These are phyloP conservation scores for Brassica cretica DNA, from an alignment of 345 rosid species.

Conservation along the genomic window DNA sequence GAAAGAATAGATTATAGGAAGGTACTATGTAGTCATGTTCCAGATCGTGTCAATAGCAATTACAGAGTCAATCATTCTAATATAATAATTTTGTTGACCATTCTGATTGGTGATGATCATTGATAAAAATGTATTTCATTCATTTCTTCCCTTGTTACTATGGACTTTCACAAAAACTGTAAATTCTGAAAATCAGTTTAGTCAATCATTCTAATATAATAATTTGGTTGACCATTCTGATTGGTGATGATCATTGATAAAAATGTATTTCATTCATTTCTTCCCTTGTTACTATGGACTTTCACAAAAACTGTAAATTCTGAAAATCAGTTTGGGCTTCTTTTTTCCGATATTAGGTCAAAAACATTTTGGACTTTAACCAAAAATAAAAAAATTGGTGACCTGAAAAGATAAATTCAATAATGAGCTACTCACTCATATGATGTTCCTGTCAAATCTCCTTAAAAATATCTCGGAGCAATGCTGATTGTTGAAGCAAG, in stretches of 20 bases:
- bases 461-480: background rate
- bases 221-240: slow-evolving; percentile 10
- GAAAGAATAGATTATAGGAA: background rate
- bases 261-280: background rate
- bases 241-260: background rate
- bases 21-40: background rate
- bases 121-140: background rate
- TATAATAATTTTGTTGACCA: slow-evolving; percentile 7
- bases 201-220: background rate
- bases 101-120: background rate
- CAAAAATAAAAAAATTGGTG: background rate
- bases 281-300: background rate
- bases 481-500: background rate
- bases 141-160: background rate
- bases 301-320: background rate
- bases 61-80: background rate
- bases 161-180: background rate
- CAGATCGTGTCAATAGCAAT: background rate
- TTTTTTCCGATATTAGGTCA: background rate
- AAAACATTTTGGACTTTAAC: background rate
- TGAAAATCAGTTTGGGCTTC: background rate
- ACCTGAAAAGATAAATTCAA: background rate
- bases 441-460: background rate
- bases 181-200: background rate
- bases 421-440: background rate